Base-by-base conservation (phyloP, 2,329 filamentous ascomycete species). In the Calonectria pauciramosa region DNA sequence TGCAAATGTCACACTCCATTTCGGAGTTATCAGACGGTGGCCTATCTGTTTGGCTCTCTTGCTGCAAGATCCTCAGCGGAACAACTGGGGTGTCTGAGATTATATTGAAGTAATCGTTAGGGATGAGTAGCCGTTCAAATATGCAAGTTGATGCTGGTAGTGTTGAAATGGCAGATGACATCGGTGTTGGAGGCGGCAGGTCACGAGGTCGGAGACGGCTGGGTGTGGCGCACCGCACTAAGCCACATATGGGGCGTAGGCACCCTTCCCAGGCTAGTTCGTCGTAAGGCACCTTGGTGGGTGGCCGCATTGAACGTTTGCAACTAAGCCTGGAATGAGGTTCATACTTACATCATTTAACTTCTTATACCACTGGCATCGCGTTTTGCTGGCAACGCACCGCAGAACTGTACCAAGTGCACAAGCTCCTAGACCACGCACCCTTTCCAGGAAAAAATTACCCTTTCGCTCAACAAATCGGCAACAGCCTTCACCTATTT, bases 1-100 rank as follows among this genome's bases (percentile, higher is more conserved):
- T 86, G 84, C 94, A 95, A 83, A 94, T 90, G 83, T 92, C 89
- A 87, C 94, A 95, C 82, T 91, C 91, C 92, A 95, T 94, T 74
- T 82, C 86, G 84, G 59, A 34, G 38, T 38, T 70, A 60, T 36
- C 30, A 60, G 28, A 18, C 32, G 32, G 68, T 70, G 30, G 54
- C 18, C 66, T 77, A 65, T 73, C 73, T 73, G 75, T 70, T 63
- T 66, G 49, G n/a, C n/a, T 64, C 28, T 38, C 34, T 70, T 75
- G 34, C 66, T 28, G 71, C 38, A 34, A 47, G 65, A 54, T 49
- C 59, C 68, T 66, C 56, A 47, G 30, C 23, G 11, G 36, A 14
- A 63, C 18, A 41, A 9, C 56, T 23, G 14, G 56, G 36, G 28
- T 63, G 23, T 34, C 32, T 66, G 38, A 26, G n/a, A 28, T 38